Evolutionary conservation across 345 rosid species (phyloP), one percentile per base, ranked within the genome.

Genomic region (Salix brachista): DNA sequence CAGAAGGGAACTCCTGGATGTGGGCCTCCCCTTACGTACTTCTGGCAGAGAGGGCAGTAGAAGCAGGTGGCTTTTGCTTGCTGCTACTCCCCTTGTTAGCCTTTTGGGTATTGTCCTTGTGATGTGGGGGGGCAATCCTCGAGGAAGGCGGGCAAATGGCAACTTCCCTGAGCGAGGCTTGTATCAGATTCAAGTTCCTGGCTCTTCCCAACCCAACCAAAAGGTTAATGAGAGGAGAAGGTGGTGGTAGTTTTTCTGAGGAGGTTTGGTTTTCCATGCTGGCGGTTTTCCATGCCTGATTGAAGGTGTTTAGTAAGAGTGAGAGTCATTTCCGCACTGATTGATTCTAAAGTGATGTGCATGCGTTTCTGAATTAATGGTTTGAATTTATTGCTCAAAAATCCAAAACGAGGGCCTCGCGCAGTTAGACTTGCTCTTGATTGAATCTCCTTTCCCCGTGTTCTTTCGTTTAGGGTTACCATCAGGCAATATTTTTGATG

Each of bases 51-150:
- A 81, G 77, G 74, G 84, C 39, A 75, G 86, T 56, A 80, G 91
- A 78, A 88, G 96, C 81, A 84, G 94, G 79, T 91, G 97, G 99
- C 76, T 95, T 73, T 83, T 84, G 75, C 81, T 89, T 42, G 92
- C 93, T 52, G 97, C 96, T 65, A 91, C 92, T n/a, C 97, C 97
- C 67, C 90, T 93, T 78, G 87, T 93, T 48, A 82, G 96, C 80
- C 88, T 93, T 10, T 88, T 88, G 56, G 96, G 97, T 1, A 84
- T 93, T 74, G 97, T 86, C 62, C 85, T 95, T 77, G 86, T 87
- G 58, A 60, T 90, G 67, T 91, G 94, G 92, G 80, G 89, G 64
- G 88, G 94, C 70, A 90, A 88, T 74, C 85, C 93, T 50, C 87
- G 60, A 76, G 79, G 90, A 81, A 84, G 90, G 50, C 82, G 79